Evolutionary conservation across 2,329 filamentous ascomycete species (phyloP).

Genomic region (Penicillium freii): DNA sequence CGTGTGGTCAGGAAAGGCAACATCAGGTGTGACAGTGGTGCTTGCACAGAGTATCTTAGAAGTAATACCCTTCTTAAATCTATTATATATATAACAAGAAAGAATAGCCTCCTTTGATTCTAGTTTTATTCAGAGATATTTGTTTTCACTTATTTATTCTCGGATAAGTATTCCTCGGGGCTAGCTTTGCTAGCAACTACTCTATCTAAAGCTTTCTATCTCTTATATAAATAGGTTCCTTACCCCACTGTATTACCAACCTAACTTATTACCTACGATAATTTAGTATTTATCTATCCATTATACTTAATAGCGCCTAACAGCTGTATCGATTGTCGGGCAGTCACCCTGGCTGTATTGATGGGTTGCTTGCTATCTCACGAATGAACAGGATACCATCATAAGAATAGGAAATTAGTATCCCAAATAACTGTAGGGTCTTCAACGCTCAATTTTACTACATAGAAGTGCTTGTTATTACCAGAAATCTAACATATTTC

Average conservation of each 20-base stretch:
- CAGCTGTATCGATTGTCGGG: not conserved
- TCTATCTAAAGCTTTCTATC: not conserved
- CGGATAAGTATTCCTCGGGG: not conserved
- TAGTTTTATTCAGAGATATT: not conserved
- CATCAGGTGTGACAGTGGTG: not conserved
- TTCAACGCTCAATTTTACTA: not conserved
- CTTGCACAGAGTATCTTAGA: not conserved
- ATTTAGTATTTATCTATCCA: too few species aligned
- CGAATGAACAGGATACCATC: not conserved
- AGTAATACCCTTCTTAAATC: not conserved
- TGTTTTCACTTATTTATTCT: not conserved
- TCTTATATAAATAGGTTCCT: not conserved
- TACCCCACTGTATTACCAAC: not conserved
- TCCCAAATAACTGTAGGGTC: rapidly evolving
- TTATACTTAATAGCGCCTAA: not conserved
- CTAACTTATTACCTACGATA: not conserved
- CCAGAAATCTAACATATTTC: not conserved
- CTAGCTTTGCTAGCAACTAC: not conserved
- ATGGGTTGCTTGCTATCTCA: not conserved
- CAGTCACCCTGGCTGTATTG: not conserved
- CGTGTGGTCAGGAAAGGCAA: not conserved
- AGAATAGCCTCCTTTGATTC: too few species aligned
- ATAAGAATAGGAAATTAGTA: not conserved
- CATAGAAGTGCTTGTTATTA: not conserved
- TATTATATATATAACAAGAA: not conserved